Evolutionary conservation across 345 rosid species (phyloP), one percentile per base, ranked within the genome.

Genomic region (Raphanus sativus): DNA sequence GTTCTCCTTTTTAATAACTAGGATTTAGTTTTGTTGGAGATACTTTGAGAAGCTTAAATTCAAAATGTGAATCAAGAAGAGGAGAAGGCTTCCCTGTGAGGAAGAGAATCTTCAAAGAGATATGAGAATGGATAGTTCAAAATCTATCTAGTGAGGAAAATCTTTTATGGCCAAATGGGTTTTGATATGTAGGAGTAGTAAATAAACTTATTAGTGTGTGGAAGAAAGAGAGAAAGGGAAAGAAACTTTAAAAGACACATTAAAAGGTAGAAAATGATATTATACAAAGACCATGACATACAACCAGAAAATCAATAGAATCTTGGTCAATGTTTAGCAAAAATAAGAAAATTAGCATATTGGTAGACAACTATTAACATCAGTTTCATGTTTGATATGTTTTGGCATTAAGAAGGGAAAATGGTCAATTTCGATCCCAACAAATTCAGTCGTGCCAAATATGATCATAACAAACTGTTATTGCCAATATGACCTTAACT

Each of bases 111-210:
- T 42, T 56, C n/a, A 52, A 50, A 65, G 56, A 32, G 48, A 66
- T 16, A 72, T 72, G 73, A 25, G 15, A 72, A 48, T 25, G 67
- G 17, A 58, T 59, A 15, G 13, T 60, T 28, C 5, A 25, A 11
- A 61, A 30, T 66, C 48, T 73, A 36, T 67, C 50, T 73, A 36
- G 28, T 26, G 77, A 69, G 70, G 63, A 74, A 68, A 63, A 75
- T 70, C 8, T 64, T 56, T 24, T 33, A 28, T 24, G 75, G 56
- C 68, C 7, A 80, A 63, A 69, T 55, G 61, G 72, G 38, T 1
- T 48, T 68, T 67, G 4, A 38, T 62, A 59, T 56, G 59, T 69
- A 50, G n/a, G n/a, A n/a, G 11, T 8, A 36, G 40, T 36, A 36
- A 40, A 10, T 40, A 40, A 40, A 40, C 13, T 40, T 45, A n/a